phyloP scores from a whole-genome alignment of 2,329 filamentous ascomycete species.

The Dactylonectria estremocensis region DNA sequence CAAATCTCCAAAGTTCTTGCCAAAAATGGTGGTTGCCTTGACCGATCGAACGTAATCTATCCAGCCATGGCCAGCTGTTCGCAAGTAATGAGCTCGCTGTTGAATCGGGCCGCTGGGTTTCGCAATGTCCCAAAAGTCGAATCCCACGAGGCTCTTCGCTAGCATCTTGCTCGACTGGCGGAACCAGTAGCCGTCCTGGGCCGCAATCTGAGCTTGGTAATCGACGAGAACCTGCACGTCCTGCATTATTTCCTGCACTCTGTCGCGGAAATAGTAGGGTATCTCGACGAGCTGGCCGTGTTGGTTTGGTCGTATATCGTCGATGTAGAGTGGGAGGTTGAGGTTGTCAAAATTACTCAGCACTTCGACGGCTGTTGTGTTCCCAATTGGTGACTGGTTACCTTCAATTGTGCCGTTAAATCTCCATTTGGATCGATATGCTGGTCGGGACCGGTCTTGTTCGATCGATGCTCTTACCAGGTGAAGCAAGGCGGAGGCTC shows the following conservation, averaged over 20 bases:
- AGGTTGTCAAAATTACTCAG: conserved; percentile 5
- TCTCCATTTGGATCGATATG: conserved; percentile 7
- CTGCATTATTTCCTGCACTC: conserved; percentile 2
- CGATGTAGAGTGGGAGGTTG: conserved; percentile 6
- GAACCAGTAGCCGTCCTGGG: conserved; percentile 12
- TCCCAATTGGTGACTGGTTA: too few species aligned
- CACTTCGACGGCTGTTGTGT: not conserved
- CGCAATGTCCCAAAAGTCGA: conserved; percentile 13
- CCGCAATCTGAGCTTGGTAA: conserved; percentile 1
- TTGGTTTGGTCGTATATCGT: not conserved
- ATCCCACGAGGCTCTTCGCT: not conserved
- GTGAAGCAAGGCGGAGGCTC: not conserved
- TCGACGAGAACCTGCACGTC: not conserved
- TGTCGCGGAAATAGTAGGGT: not conserved
- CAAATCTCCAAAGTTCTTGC: conserved; percentile 8
- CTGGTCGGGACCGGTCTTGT: not conserved
- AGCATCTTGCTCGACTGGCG: not conserved
- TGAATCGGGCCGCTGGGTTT: not conserved
- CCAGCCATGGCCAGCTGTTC: conserved; percentile 1
- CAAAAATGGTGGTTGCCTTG: conserved; percentile 10
- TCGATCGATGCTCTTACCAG: conserved; percentile 6
- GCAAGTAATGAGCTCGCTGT: not conserved
- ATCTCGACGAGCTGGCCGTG: not conserved
- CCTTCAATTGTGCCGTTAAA: not conserved
- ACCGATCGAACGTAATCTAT: conserved; percentile 4